These are phyloP conservation scores for Fusarium penzigii DNA, from an alignment of 2,329 filamentous ascomycete species.

Conservation along the genomic window DNA sequence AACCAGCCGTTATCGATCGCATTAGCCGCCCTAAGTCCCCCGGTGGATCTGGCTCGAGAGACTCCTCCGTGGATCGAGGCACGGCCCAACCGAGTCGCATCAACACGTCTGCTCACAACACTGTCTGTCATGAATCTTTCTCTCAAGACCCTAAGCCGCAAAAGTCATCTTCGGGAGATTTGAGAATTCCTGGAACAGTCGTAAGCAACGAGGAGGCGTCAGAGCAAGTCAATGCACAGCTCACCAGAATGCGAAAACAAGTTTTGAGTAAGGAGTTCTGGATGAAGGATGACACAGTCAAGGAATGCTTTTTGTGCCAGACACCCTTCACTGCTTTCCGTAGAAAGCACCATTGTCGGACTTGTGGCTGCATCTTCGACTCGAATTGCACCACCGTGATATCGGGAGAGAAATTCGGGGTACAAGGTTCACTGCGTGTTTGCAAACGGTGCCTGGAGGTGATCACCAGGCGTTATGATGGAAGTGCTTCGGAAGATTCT, in stretches of 20 bases:
- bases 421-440: constrained; percentile 79
- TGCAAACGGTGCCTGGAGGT: constrained; percentile 92
- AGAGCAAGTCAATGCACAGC: constrained; percentile 59
- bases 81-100: constrained; percentile 58
- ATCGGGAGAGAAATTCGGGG: constrained; percentile 82
- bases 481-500: constrained; percentile 84
- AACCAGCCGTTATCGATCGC: constrained; percentile 56
- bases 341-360: constrained; percentile 93
- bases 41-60: constrained; percentile 50
- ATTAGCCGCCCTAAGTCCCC: constrained; percentile 50
- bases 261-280: constrained; percentile 94
- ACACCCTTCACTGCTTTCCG: constrained; percentile 90
- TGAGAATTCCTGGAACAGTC: constrained; percentile 58
- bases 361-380: constrained; percentile 98
- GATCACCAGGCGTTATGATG: constrained; percentile 86
- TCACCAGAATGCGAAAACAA: constrained; percentile 77
- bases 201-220: constrained; percentile 55
- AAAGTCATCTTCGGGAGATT: constrained; percentile 46
- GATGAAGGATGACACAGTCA: constrained; percentile 99
- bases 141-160: constrained; percentile 47
- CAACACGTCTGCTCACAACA: constrained; percentile 60
- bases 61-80: constrained; percentile 60
- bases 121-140: constrained; percentile 59
- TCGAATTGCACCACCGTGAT: constrained; percentile 94
- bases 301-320: constrained; percentile 92